These are phyloP conservation scores for Nigrograna mackinnonii DNA, from an alignment of 2,329 filamentous ascomycete genomes.

Conservation along the genomic window DNA sequence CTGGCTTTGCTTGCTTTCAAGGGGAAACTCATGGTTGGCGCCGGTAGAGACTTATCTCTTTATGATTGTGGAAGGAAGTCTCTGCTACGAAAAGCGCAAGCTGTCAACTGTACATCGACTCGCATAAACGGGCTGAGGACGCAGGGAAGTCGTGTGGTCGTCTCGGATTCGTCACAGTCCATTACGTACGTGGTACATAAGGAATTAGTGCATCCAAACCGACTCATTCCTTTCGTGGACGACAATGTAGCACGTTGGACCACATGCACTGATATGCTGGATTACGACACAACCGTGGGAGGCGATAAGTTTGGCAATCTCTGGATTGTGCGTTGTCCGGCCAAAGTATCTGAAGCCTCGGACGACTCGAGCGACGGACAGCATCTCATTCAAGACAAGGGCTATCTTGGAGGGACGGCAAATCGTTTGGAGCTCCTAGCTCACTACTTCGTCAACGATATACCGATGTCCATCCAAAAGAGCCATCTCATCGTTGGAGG, in stretches of 20 bases:
- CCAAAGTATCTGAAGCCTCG: slow-evolving; percentile 83
- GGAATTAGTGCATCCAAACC: slow-evolving; percentile 73
- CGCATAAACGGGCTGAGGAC: slow-evolving; percentile 89
- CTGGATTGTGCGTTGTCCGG: slow-evolving; percentile 86
- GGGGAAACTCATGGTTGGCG: slow-evolving; percentile 82
- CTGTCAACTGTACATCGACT: slow-evolving; percentile 70
- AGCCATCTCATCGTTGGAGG: slow-evolving; percentile 89
- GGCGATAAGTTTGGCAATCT: slow-evolving; percentile 98
- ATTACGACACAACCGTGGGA: slow-evolving; percentile 94
- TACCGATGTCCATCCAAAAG: slow-evolving; percentile 88
- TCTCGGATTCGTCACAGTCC: slow-evolving; percentile 90
- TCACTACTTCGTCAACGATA: slow-evolving; percentile 89
- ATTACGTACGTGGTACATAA: slow-evolving; percentile 95
- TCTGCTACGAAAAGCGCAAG: slow-evolving; percentile 87
- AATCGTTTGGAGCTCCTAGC: slow-evolving; percentile 83
- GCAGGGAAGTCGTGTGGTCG: slow-evolving; percentile 87
- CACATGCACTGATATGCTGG: slow-evolving; percentile 88
- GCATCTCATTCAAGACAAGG: slow-evolving; percentile 86
- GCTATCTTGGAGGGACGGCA: slow-evolving; percentile 86
- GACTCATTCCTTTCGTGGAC: slow-evolving; percentile 89
- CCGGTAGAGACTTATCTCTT: slow-evolving; percentile 79
- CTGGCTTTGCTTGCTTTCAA: slow-evolving; percentile 92
- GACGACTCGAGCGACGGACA: slow-evolving; percentile 91
- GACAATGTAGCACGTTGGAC: slow-evolving; percentile 91
- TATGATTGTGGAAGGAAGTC: slow-evolving; percentile 95